Conservation (phyloP, 176 grass and related monocot genomes). For the Carex myosuroides region DNA sequence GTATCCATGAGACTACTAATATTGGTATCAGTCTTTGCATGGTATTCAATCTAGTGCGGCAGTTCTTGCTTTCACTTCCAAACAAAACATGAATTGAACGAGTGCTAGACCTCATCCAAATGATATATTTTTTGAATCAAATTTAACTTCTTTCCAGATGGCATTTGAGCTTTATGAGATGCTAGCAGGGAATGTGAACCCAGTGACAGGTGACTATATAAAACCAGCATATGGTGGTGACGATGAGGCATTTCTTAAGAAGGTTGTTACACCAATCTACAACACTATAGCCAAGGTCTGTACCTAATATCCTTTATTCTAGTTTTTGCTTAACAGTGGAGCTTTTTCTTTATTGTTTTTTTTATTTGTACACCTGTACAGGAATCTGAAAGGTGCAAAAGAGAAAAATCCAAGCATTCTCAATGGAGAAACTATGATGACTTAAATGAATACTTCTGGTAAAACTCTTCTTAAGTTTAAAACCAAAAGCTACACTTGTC, state of each 20-base stretch:
- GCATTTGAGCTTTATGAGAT: constrained; percentile 95
- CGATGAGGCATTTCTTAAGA: constrained; percentile 84
- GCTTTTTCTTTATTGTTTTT: constrained; percentile 17
- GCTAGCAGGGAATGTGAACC: constrained; percentile 86
- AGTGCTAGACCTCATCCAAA: neutral
- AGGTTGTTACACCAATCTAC: constrained; percentile 94
- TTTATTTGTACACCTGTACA: constrained; percentile 26
- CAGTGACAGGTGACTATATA: constrained; percentile 89
- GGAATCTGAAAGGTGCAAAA: constrained; percentile 77
- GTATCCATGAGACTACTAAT: neutral
- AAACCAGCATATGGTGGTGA: constrained; percentile 84
- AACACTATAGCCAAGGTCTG: constrained; percentile 61
- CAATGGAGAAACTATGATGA: constrained; percentile 98
- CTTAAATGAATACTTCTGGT: constrained; percentile 98
- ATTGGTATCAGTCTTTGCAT: neutral
- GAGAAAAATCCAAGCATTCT: constrained; percentile 83
- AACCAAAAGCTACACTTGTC: neutral
- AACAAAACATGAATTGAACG: neutral
- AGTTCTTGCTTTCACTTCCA: neutral
- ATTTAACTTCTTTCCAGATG: constrained; percentile 48
- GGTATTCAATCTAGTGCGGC: neutral
- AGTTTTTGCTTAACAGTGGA: neutral
- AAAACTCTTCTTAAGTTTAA: constrained; percentile 11
- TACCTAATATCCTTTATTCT: neutral
- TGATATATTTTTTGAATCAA: neutral